Conservation (phyloP, 768 basidiomycete genomes). For the Mycena indigotica region DNA sequence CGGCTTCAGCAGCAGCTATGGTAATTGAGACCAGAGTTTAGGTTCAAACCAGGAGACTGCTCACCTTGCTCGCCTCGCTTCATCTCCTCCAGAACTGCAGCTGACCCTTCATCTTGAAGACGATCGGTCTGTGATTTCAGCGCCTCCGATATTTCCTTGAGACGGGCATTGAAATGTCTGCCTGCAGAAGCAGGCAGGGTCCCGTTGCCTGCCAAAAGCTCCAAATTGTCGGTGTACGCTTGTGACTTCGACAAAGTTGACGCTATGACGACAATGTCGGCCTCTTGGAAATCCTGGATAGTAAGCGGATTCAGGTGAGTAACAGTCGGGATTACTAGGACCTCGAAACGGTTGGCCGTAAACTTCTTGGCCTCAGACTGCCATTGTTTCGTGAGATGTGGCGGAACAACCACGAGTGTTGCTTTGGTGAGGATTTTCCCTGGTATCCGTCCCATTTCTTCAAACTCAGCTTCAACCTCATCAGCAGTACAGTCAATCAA, state of each 20-base stretch:
- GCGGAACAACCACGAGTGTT: slow-evolving; percentile 84
- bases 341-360: slow-evolving; percentile 60
- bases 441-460: slow-evolving; percentile 45
- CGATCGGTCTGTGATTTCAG: slow-evolving; percentile 69
- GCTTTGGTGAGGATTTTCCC: slow-evolving; percentile 81
- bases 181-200: slow-evolving; percentile 77
- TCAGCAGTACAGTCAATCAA: slow-evolving; percentile 75
- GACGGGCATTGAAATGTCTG: slow-evolving; percentile 85
- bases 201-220: slow-evolving; percentile 67
- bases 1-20: slow-evolving; percentile 48
- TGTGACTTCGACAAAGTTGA: slow-evolving; percentile 82
- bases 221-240: slow-evolving; percentile 77
- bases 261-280: slow-evolving; percentile 85
- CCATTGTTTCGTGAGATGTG: slow-evolving; percentile 92
- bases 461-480: slow-evolving; percentile 59
- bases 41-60: slow-evolving; percentile 20
- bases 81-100: slow-evolving; percentile 65
- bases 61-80: slow-evolving; percentile 62
- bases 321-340: slow-evolving; percentile 68
- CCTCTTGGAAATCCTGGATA: slow-evolving; percentile 73
- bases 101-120: slow-evolving; percentile 65
- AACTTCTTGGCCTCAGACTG: slow-evolving; percentile 85
- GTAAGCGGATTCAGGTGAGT: slow-evolving; percentile 70
- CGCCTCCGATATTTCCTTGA: slow-evolving; percentile 61
- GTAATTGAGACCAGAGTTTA: slow-evolving; percentile 9